A percentile compares a stretch with the other conserved stretches of the same genome.
These are phyloP conservation scores for Pythium grandisporangium DNA, from an alignment of 352 stramenopile genomes.

Conservation along the genomic window DNA sequence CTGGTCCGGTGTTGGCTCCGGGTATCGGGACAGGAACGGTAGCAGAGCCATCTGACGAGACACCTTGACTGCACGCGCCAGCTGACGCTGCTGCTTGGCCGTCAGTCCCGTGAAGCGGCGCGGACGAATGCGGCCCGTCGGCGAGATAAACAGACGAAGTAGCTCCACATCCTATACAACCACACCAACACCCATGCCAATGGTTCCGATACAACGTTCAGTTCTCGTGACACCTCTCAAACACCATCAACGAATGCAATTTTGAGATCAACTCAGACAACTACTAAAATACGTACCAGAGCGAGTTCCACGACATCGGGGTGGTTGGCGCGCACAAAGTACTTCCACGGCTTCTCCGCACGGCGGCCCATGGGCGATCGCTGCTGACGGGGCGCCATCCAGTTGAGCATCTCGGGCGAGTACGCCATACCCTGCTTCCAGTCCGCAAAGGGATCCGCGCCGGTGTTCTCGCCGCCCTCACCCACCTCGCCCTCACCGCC, in stretches of 20 bases:
- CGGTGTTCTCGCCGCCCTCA: constrained; percentile 12
- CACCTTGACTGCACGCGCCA: constrained; percentile 69
- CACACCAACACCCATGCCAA: too few relatives aligned
- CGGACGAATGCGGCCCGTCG: constrained; percentile 71
- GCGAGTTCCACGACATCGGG: constrained; percentile 66
- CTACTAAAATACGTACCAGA: constrained; percentile 23
- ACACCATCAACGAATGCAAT: background rate
- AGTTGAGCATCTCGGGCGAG: constrained; percentile 77
- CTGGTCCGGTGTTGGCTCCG: constrained; percentile 69
- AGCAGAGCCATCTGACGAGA: constrained; percentile 67
- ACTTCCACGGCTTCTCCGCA: constrained; percentile 69
- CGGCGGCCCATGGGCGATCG: constrained; percentile 43
- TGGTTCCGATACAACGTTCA: too few relatives aligned
- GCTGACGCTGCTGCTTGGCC: constrained; percentile 77
- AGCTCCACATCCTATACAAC: constrained; percentile 55
- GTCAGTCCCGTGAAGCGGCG: constrained; percentile 74
- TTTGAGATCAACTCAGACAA: background rate
- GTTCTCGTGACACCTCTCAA: too few relatives aligned
- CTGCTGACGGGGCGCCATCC: constrained; percentile 64
- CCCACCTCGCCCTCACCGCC: constrained; percentile 32
- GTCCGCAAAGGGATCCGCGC: constrained; percentile 30
- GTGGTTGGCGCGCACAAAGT: constrained; percentile 69
- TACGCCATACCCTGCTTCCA: constrained; percentile 54
- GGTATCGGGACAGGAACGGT: constrained; percentile 74
- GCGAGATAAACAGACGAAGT: constrained; percentile 75